Percentiles rank a stretch among this genome's conserved stretches.
These are phyloP conservation scores for Apophysomyces trapeziformis DNA, from an alignment of 371 early-diverging fungal species.

Conservation along the genomic window DNA sequence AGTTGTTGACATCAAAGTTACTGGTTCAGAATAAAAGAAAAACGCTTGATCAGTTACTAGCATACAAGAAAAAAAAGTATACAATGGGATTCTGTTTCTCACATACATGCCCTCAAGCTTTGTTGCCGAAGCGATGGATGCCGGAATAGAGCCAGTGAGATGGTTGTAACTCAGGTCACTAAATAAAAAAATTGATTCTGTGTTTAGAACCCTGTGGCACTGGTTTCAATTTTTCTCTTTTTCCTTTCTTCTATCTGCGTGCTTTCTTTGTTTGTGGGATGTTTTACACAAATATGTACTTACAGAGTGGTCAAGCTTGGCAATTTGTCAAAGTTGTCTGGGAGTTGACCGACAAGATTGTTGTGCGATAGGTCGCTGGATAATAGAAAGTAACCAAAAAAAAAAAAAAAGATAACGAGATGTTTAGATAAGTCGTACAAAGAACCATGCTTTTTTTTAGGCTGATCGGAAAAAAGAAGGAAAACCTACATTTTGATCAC, in stretches of 20 bases:
- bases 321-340: slow-evolving; percentile 43
- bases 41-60: neutral
- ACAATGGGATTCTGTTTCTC: neutral
- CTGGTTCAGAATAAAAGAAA: slow-evolving; percentile 16
- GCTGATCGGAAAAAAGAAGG: neutral
- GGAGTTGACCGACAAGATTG: slow-evolving; percentile 52
- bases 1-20: slow-evolving; percentile 42
- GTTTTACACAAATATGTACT: slow-evolving; percentile 6
- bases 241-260: neutral
- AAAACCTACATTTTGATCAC: slow-evolving; percentile 43
- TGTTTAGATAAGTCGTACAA: neutral
- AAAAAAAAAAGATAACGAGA: slow-evolving; percentile 1
- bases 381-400: neutral
- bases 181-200: slow-evolving; percentile 5
- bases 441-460: slow-evolving; percentile 8
- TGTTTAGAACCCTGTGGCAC: no score
- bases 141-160: slow-evolving; percentile 50
- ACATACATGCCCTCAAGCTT: slow-evolving; percentile 12
- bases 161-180: slow-evolving; percentile 58
- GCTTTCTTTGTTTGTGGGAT: neutral
- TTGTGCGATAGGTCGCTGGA: slow-evolving; percentile 49
- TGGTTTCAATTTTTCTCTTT: neutral
- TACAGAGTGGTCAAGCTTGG: slow-evolving; percentile 52
- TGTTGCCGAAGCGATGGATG: slow-evolving; percentile 23
- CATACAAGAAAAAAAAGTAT: neutral